Evolutionary conservation across 2,329 filamentous ascomycete genomes (phyloP).

Genomic region (Coniochaeta sp.): DNA sequence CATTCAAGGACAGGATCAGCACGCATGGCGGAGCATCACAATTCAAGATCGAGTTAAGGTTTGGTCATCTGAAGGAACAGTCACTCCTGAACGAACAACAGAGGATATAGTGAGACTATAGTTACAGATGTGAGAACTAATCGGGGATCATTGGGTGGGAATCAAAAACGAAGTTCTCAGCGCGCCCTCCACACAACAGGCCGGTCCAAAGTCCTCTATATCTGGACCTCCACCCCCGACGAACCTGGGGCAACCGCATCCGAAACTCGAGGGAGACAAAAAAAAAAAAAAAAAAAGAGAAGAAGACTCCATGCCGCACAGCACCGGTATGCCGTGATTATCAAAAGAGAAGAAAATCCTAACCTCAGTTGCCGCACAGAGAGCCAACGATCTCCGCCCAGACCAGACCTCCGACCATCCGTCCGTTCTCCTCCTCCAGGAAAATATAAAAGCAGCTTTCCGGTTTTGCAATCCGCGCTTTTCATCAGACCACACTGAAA

Average conservation of each 20-base stretch:
- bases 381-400: not conserved
- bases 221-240: not conserved
- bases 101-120: not conserved
- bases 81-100: not conserved
- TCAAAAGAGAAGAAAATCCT: not conserved
- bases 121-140: slow-evolving; percentile 1
- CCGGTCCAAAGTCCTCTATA: not conserved
- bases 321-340: not conserved
- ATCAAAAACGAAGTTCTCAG: not conserved
- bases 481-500: not conserved
- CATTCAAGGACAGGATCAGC: no score
- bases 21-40: no score
- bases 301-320: no score
- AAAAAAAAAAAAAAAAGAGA: not conserved
- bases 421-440: no score
- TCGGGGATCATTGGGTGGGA: not conserved
- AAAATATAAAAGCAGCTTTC: not conserved
- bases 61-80: no score
- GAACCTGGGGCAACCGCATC: not conserved
- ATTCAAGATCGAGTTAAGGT: no score
- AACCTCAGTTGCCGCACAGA: not conserved
- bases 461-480: not conserved
- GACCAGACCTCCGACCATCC: no score
- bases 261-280: not conserved
- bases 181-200: not conserved